Evolutionary conservation across 2,329 filamentous ascomycete genomes (phyloP).

Genomic region (Botrytis porri): DNA sequence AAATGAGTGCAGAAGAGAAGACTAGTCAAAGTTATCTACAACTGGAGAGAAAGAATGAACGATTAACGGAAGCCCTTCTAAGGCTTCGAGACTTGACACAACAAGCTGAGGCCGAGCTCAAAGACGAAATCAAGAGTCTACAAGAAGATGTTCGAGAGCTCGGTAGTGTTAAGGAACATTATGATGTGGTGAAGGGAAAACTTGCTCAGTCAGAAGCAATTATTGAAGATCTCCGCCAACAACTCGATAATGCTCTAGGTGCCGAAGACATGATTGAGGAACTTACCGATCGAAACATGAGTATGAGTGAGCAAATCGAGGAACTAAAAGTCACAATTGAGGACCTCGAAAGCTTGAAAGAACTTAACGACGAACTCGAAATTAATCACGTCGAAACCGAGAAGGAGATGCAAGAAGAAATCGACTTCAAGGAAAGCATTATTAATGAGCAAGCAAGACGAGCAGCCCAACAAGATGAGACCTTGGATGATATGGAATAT

Average conservation of each 20-base stretch:
- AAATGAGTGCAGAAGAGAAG: slow-evolving; percentile 84
- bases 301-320: slow-evolving; percentile 76
- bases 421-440: slow-evolving; percentile 82
- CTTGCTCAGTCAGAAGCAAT: slow-evolving; percentile 69
- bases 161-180: slow-evolving; percentile 63
- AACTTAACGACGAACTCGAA: slow-evolving; percentile 92
- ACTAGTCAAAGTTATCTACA: slow-evolving; percentile 86
- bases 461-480: slow-evolving; percentile 71
- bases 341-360: slow-evolving; percentile 83
- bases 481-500: slow-evolving; percentile 84
- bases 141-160: slow-evolving; percentile 71
- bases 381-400: slow-evolving; percentile 89
- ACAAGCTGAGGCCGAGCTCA: slow-evolving; percentile 77
- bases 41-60: slow-evolving; percentile 86
- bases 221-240: slow-evolving; percentile 82
- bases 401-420: slow-evolving; percentile 89
- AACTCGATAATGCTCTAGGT: slow-evolving; percentile 82
- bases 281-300: slow-evolving; percentile 82
- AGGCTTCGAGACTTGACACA: slow-evolving; percentile 83
- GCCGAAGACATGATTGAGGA: slow-evolving; percentile 95
- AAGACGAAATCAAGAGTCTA: slow-evolving; percentile 69
- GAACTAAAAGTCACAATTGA: slow-evolving; percentile 79
- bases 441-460: slow-evolving; percentile 78
- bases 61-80: slow-evolving; percentile 80
- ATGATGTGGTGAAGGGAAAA: slow-evolving; percentile 68